Percentiles rank a stretch among this genome's conserved stretches.
phyloP scores from a whole-genome alignment of 306 rosid genomes.

The Rubus idaeus region DNA sequence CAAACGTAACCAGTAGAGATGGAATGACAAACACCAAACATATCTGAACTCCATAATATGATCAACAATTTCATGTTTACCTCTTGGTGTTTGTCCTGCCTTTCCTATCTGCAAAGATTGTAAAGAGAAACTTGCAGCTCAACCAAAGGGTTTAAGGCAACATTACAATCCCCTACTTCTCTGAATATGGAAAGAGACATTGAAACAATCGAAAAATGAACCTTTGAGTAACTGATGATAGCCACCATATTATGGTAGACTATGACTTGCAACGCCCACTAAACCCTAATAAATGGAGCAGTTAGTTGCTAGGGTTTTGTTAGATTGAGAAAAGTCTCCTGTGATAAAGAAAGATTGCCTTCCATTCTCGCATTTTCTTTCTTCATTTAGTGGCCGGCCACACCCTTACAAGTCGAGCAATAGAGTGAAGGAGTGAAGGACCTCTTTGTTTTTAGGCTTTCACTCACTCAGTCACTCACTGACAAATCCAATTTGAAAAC shows the following conservation, averaged over 20 bases:
- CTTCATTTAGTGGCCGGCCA: not conserved
- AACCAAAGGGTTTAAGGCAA: not conserved
- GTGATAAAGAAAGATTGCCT: not conserved
- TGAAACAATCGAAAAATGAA: not conserved
- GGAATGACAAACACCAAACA: no score
- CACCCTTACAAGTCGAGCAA: not conserved
- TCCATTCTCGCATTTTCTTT: not conserved
- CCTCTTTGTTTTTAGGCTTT: not conserved
- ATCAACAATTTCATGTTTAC: not conserved
- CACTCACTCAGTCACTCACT: no score
- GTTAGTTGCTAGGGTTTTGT: constrained; percentile 45
- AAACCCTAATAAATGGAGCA: constrained; percentile 41
- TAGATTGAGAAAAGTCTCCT: constrained; percentile 3
- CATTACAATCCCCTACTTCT: not conserved
- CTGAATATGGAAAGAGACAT: not conserved
- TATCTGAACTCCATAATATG: not conserved
- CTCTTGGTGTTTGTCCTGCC: not conserved
- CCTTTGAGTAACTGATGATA: no score
- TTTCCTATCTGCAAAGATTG: not conserved
- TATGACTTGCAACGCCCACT: constrained; percentile 34
- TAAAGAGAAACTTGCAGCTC: not conserved
- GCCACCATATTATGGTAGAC: constrained; percentile 9
- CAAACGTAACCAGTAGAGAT: not conserved
- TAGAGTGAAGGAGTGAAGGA: not conserved
- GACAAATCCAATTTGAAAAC: not conserved